Evolutionary conservation across 768 basidiomycete species (phyloP).

Genomic region (Boletus fagicola): DNA sequence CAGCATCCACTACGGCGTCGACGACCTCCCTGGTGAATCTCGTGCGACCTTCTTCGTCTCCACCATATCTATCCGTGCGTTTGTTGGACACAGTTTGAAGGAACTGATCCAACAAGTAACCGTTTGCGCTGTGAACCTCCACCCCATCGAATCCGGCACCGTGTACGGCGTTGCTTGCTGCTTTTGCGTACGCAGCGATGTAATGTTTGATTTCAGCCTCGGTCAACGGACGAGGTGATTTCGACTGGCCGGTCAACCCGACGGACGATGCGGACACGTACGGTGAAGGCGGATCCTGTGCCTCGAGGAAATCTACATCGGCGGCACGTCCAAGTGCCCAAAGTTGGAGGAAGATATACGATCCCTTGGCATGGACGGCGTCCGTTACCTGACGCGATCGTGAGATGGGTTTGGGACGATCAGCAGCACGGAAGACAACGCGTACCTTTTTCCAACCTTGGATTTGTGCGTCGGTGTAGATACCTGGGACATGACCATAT

Average conservation of each 20-base stretch:
- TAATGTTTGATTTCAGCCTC: slow-evolving; percentile 35
- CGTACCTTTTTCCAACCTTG: slow-evolving; percentile 46
- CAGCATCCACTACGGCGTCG: slow-evolving; percentile 46
- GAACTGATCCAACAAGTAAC: slow-evolving; percentile 61
- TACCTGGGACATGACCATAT: slow-evolving; percentile 52
- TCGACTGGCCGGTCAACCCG: slow-evolving; percentile 15
- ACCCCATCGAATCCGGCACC: slow-evolving; percentile 48
- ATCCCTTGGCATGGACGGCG: slow-evolving; percentile 54
- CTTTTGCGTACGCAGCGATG: slow-evolving; percentile 29
- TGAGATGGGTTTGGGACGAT: not conserved
- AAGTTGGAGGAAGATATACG: slow-evolving; percentile 46
- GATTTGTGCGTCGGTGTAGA: slow-evolving; percentile 62
- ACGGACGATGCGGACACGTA: slow-evolving; percentile 37
- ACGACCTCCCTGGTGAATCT: slow-evolving; percentile 57
- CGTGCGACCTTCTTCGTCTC: slow-evolving; percentile 57
- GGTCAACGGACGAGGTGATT: slow-evolving; percentile 19
- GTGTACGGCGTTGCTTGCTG: slow-evolving; percentile 36
- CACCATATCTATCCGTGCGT: slow-evolving; percentile 67
- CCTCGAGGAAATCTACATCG: slow-evolving; percentile 29
- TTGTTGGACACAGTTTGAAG: slow-evolving; percentile 54
- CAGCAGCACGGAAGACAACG: too few species aligned
- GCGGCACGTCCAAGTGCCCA: slow-evolving; percentile 60
- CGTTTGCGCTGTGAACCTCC: slow-evolving; percentile 43
- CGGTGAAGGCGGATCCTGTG: slow-evolving; percentile 31
- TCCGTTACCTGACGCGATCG: slow-evolving; percentile 44